Evolutionary conservation across 2,329 filamentous ascomycete genomes (phyloP).

Genomic region (Ophiognomonia clavigignenti-juglandacearum): DNA sequence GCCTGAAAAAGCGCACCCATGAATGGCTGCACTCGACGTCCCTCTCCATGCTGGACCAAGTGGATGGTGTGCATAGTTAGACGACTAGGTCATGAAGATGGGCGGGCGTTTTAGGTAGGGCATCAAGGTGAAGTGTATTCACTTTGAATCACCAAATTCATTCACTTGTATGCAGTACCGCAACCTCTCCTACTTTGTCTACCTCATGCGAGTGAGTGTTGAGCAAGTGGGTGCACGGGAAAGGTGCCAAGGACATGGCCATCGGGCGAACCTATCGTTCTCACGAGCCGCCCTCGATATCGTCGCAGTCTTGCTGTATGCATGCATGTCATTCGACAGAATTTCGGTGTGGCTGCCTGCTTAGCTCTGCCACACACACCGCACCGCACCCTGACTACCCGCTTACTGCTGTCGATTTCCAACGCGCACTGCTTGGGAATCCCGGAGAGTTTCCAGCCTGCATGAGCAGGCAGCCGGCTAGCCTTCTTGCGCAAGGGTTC

Average conservation of each 20-base stretch:
- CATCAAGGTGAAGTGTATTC: too few relatives aligned
- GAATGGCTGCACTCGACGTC: background rate
- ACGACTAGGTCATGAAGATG: too few relatives aligned
- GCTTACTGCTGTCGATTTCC: constrained; percentile 6
- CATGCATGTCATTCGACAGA: constrained; percentile 11
- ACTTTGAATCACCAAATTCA: too few relatives aligned
- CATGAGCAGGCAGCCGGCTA: constrained; percentile 1
- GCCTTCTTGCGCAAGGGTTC: background rate
- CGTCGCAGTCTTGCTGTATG: constrained; percentile 1
- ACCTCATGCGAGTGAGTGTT: too few relatives aligned
- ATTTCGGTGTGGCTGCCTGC: constrained; percentile 13
- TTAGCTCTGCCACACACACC: constrained; percentile 6
- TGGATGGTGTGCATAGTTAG: too few relatives aligned
- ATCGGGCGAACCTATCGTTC: background rate
- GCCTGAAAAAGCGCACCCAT: too few relatives aligned
- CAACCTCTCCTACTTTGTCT: too few relatives aligned
- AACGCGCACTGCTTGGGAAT: background rate
- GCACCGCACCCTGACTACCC: constrained; percentile 1
- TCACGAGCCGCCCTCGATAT: constrained; percentile 2
- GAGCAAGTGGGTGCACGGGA: background rate
- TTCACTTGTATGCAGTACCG: too few relatives aligned
- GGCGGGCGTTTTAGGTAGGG: too few relatives aligned
- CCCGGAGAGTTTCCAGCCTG: constrained; percentile 5
- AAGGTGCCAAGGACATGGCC: background rate
- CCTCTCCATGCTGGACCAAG: background rate